Evolutionary conservation across 768 basidiomycete species (phyloP).

Genomic region (Tubosaeta brunneosetosa): DNA sequence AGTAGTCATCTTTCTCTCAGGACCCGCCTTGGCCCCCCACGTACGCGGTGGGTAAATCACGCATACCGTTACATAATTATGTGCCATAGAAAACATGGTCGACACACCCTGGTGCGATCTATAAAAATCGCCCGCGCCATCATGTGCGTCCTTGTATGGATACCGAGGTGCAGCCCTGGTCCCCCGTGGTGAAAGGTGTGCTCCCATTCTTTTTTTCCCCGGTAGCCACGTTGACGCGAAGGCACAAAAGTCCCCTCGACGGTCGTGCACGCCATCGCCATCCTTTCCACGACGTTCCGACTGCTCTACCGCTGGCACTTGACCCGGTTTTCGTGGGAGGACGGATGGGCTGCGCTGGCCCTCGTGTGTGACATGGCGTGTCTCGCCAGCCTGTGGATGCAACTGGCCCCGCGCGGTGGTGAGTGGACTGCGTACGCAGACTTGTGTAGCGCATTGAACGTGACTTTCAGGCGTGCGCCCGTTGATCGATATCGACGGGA

Average conservation of each 20-base stretch:
- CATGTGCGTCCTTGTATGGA: background rate
- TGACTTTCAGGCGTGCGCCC: background rate
- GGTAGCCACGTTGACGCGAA: background rate
- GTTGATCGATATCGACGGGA: background rate
- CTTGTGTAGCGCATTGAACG: background rate
- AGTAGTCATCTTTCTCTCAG: background rate
- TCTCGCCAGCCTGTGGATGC: conserved; percentile 19
- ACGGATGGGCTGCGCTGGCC: conserved; percentile 23
- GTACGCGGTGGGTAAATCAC: background rate
- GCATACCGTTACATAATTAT: background rate
- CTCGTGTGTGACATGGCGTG: conserved; percentile 20
- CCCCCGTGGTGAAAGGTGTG: conserved; percentile 14
- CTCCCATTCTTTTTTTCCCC: background rate
- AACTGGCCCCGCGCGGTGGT: background rate
- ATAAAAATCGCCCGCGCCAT: background rate
- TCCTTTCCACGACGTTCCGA: conserved; percentile 16
- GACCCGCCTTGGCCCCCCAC: background rate
- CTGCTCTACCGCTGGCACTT: conserved; percentile 20
- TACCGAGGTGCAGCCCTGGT: background rate
- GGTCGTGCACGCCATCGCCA: conserved; percentile 13
- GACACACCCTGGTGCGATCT: background rate
- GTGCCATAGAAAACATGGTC: background rate
- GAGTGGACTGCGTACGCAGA: background rate
- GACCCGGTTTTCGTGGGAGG: conserved; percentile 25
- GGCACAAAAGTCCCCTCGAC: conserved; percentile 14